These are phyloP conservation scores for Cornus florida DNA, from an alignment of 148 eudicot genomes.

Conservation along the genomic window DNA sequence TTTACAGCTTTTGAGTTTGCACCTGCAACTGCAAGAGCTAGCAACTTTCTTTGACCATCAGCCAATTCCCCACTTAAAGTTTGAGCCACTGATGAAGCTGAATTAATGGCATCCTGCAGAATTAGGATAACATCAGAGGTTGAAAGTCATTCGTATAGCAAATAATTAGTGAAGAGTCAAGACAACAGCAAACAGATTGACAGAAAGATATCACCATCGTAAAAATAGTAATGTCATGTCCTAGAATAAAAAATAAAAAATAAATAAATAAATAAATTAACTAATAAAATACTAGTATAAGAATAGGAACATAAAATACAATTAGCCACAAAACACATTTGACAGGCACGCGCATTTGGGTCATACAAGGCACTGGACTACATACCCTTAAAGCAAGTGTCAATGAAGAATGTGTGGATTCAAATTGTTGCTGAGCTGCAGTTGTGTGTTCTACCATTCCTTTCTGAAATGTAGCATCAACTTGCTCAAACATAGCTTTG, in stretches of 20 bases:
- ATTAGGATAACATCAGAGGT: background rate
- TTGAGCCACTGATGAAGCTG: conserved; percentile 80
- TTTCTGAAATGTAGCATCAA: conserved; percentile 84
- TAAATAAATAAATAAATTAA: too few species aligned
- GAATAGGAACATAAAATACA: background rate
- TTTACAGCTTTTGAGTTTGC: conserved; percentile 62
- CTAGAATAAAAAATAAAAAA: background rate
- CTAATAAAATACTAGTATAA: background rate
- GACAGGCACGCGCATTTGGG: background rate
- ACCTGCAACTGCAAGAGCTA: conserved; percentile 78
- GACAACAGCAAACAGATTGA: conserved; percentile 6
- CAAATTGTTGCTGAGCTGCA: conserved; percentile 67
- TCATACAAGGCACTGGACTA: background rate
- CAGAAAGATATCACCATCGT: conserved; percentile 1
- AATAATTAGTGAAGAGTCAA: background rate
- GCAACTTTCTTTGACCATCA: conserved; percentile 85
- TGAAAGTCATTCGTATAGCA: background rate
- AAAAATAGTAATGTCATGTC: background rate
- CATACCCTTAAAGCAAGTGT: conserved; percentile 80
- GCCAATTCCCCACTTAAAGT: conserved; percentile 72
- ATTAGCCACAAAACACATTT: background rate
- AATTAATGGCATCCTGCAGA: conserved; percentile 76
- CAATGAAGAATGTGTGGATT: conserved; percentile 71
- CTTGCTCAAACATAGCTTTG: conserved; percentile 96
- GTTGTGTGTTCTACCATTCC: conserved; percentile 79